Percentiles rank a stretch among this genome's conserved stretches.
phyloP scores from a whole-genome alignment of 2,329 filamentous ascomycete genomes.

The Epichloe bromicola region DNA sequence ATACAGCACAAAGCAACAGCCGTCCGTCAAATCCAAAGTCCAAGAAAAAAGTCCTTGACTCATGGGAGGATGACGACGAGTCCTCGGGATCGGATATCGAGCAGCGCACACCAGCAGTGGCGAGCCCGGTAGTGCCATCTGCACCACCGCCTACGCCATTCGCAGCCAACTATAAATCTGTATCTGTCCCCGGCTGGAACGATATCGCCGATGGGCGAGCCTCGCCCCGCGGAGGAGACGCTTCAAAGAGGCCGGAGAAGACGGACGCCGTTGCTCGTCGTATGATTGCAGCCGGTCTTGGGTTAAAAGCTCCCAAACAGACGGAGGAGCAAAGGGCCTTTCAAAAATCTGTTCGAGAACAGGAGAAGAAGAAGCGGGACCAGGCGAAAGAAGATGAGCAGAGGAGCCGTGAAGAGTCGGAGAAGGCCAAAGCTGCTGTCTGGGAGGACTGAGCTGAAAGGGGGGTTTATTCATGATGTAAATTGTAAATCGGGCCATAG shows the following conservation, averaged over 20 bases:
- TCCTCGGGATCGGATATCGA: slow-evolving; percentile 24
- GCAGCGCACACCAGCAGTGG: slow-evolving; percentile 28
- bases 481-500: too few relatives aligned
- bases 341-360: slow-evolving; percentile 68
- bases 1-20: slow-evolving; percentile 8
- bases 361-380: slow-evolving; percentile 67
- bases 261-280: slow-evolving; percentile 82
- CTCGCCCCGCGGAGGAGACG: slow-evolving; percentile 10
- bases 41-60: slow-evolving; percentile 25
- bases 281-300: slow-evolving; percentile 80
- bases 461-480: not conserved
- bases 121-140: slow-evolving; percentile 17
- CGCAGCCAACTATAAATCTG: slow-evolving; percentile 26
- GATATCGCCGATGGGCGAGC: not conserved
- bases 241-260: slow-evolving; percentile 58
- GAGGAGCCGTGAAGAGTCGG: slow-evolving; percentile 47
- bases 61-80: slow-evolving; percentile 46
- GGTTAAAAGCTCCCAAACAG: slow-evolving; percentile 64
- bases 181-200: slow-evolving; percentile 5
- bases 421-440: slow-evolving; percentile 67
- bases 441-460: slow-evolving; percentile 59
- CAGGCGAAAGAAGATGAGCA: slow-evolving; percentile 55
- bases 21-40: slow-evolving; percentile 12
- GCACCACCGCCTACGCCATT: slow-evolving; percentile 58
- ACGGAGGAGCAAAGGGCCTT: slow-evolving; percentile 86